A percentile compares a stretch with the other conserved stretches of the same genome.
Conservation (phyloP, 345 rosid species). For the Excoecaria cochinchinensis region DNA sequence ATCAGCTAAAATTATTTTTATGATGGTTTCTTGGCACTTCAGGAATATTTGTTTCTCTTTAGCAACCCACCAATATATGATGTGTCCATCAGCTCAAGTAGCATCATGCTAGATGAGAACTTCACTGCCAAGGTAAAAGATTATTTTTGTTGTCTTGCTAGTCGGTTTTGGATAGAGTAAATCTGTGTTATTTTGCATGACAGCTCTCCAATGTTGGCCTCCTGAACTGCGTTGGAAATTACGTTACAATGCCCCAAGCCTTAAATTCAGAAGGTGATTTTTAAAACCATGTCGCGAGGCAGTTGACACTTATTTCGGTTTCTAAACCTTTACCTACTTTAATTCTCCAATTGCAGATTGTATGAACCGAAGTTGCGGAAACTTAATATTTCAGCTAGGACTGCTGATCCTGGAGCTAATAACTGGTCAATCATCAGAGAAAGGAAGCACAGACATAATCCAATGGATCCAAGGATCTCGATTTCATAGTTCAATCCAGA, state of each 20-base stretch:
- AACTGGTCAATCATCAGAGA: constrained; percentile 84
- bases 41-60: constrained; percentile 88
- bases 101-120: constrained; percentile 81
- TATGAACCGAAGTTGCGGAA: constrained; percentile 43
- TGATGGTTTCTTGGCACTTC: constrained; percentile 23
- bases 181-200: neutral
- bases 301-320: neutral
- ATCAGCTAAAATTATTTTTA: no score
- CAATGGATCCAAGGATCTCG: constrained; percentile 81
- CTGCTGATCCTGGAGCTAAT: constrained; percentile 78
- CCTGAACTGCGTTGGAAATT: constrained; percentile 34
- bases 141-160: neutral
- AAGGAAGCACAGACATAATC: constrained; percentile 42
- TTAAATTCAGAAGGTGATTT: constrained; percentile 52
- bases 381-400: constrained; percentile 79
- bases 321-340: neutral
- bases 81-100: constrained; percentile 79
- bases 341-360: constrained; percentile 34
- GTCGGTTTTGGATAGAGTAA: no score
- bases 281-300: neutral
- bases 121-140: constrained; percentile 69
- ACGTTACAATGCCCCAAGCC: constrained; percentile 31
- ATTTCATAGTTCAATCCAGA: constrained; percentile 58
- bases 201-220: constrained; percentile 73
- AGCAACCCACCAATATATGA: constrained; percentile 59